Percentiles rank a stretch among this genome's conserved stretches.
These are phyloP conservation scores for Stentor coeruleus DNA, from an alignment of 73 alveolate genomes.

Conservation along the genomic window DNA sequence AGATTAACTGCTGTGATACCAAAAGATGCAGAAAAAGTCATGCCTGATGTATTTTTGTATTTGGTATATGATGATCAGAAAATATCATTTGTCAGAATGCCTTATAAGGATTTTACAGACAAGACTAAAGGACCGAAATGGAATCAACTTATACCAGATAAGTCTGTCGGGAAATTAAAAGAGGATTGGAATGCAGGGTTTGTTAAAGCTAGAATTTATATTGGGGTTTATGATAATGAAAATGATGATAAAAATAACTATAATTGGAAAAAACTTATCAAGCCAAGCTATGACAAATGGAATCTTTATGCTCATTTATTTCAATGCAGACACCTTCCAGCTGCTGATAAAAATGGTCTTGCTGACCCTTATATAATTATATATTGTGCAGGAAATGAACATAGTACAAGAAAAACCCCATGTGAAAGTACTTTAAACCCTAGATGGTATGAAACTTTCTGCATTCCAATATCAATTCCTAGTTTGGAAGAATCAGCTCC, in stretches of 20 bases:
- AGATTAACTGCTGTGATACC: conserved; percentile 16
- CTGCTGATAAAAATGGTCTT: conserved; percentile 52
- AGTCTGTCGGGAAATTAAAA: conserved; percentile 35
- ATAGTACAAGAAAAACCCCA: conserved; percentile 1
- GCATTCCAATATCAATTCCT: conserved; percentile 29
- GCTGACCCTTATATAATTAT: conserved; percentile 61
- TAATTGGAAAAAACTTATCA: conserved; percentile 33
- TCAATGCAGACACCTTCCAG: conserved; percentile 56
- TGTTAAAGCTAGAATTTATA: conserved; percentile 39
- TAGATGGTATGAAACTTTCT: conserved; percentile 53
- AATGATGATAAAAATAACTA: conserved; percentile 25
- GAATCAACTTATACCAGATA: conserved; percentile 34
- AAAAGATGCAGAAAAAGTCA: conserved; percentile 13
- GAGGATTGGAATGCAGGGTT: conserved; percentile 47
- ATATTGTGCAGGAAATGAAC: conserved; percentile 27
- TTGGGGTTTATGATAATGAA: conserved; percentile 19
- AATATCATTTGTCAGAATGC: conserved; percentile 34
- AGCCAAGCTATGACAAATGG: conserved; percentile 31
- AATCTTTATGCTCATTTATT: conserved; percentile 34
- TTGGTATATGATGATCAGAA: conserved; percentile 37
- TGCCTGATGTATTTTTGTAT: conserved; percentile 42
- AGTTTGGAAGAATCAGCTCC: conserved; percentile 55
- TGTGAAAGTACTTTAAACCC: conserved; percentile 52
- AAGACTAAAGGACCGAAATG: conserved; percentile 37
- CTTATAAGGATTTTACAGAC: conserved; percentile 30